Evolutionary conservation across 768 basidiomycete genomes (phyloP).

Genomic region (Pholiota molesta): DNA sequence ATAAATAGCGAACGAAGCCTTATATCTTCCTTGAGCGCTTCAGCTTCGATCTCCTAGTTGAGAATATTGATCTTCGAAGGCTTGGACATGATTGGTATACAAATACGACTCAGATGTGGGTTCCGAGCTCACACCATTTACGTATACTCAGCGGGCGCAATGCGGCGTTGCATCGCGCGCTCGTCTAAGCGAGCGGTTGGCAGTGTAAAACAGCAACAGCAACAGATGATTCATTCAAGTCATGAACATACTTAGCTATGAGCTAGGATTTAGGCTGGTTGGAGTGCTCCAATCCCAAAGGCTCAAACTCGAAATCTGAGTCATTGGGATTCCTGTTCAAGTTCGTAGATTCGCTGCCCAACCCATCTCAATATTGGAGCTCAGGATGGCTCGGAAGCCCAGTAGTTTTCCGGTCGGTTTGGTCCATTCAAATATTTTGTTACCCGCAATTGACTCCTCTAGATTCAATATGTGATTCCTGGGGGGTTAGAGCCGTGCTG

Average conservation of each 20-base stretch:
- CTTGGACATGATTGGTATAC: background rate
- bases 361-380: background rate
- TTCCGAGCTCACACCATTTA: background rate
- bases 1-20: no score
- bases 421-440: no score
- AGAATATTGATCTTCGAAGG: background rate
- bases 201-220: background rate
- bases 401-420: no score
- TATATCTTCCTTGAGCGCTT: background rate
- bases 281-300: no score
- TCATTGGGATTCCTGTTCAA: background rate
- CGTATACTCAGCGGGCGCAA: background rate
- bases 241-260: background rate
- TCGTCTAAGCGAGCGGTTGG: background rate
- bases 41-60: background rate
- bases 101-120: background rate
- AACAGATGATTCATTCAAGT: background rate
- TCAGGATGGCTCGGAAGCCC: background rate
- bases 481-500: no score
- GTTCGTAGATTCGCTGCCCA: no score
- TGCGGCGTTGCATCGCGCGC: background rate
- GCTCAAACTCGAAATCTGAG: no score
- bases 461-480: no score
- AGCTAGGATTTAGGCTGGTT: no score
- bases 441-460: no score